Evolutionary conservation across 2,329 filamentous ascomycete species (phyloP).

Genomic region (Alternaria metachromatica): DNA sequence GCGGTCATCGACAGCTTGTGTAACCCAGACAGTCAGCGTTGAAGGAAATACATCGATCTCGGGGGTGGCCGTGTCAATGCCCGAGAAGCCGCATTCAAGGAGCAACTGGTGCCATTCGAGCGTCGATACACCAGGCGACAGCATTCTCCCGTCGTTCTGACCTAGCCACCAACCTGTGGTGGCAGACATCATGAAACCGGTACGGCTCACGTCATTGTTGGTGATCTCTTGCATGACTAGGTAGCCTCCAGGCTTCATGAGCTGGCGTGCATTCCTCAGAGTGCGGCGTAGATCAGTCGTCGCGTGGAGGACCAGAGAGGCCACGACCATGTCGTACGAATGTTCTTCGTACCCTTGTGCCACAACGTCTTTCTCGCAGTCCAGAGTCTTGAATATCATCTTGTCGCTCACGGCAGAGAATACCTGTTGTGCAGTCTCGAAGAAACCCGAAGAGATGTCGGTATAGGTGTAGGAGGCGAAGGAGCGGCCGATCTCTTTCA

Average conservation of each 20-base stretch:
- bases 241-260: conserved; percentile 51
- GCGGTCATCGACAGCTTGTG: conserved; percentile 8
- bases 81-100: neutral
- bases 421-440: neutral
- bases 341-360: conserved; percentile 16
- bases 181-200: neutral
- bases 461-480: conserved; percentile 27
- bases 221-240: conserved; percentile 44
- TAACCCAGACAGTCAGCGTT: neutral
- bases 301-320: conserved; percentile 17
- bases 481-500: neutral
- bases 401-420: neutral
- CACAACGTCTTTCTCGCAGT: conserved; percentile 44
- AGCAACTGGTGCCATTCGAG: conserved; percentile 28
- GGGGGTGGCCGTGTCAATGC: neutral
- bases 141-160: conserved; percentile 1
- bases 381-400: conserved; percentile 11
- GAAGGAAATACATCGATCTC: neutral
- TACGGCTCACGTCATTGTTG: neutral
- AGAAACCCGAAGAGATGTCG: conserved; percentile 28
- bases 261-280: conserved; percentile 11
- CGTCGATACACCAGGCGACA: conserved; percentile 2
- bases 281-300: conserved; percentile 13
- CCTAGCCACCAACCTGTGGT: conserved; percentile 49
- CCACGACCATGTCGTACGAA: conserved; percentile 26